Evolutionary conservation across 805 yeast genomes (phyloP), one percentile per base, ranked within the genome.

Genomic region (Starmerella etchellsii): DNA sequence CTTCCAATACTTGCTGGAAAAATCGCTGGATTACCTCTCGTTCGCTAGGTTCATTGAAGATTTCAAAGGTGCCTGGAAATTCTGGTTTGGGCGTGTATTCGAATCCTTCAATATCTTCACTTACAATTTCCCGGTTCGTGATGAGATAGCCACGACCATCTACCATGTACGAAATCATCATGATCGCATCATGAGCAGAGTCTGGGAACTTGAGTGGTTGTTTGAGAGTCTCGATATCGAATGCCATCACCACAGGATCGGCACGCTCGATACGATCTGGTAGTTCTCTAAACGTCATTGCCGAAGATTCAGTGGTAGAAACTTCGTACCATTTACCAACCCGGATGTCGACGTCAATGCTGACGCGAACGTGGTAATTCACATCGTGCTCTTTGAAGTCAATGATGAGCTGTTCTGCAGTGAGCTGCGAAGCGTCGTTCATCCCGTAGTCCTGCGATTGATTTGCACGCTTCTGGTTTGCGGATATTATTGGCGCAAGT

Each of bases 81-180:
- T 93, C 99, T 2, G 95, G 94, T 56, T 78, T 84, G 1, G 99
- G 99, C 0, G 98, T 87, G 57, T 91, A 91, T 60, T 91, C 98
- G 53, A 91, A 91, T 62, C 91, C 97, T 37, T 81, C 94, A 42
- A 91, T 91, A 59, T 93, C 97, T 57, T 84, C 82, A 6, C 94
- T 77, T 29, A 91, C 87, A 52, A 91, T 84, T 51, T 87, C 95
- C 53, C 99, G 67, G 57, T 91, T 91, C 9, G 97, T 91, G 45
- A 91, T 93, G 30, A 91, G 65, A 56, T 66, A 91, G 29, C 99
- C 99, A 52, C 83, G 94, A 10, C 97, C 98, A 57, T 91, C 98
- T 46, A 91, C 87, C 98, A 93, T 93, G 58, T 91, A 91, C 2
- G 98, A 93, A 37, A 91, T 91, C 98, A 93, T 93, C 96, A 91